phyloP scores from a whole-genome alignment of 2,329 filamentous ascomycete genomes.

The Diaporthe ilicicola region DNA sequence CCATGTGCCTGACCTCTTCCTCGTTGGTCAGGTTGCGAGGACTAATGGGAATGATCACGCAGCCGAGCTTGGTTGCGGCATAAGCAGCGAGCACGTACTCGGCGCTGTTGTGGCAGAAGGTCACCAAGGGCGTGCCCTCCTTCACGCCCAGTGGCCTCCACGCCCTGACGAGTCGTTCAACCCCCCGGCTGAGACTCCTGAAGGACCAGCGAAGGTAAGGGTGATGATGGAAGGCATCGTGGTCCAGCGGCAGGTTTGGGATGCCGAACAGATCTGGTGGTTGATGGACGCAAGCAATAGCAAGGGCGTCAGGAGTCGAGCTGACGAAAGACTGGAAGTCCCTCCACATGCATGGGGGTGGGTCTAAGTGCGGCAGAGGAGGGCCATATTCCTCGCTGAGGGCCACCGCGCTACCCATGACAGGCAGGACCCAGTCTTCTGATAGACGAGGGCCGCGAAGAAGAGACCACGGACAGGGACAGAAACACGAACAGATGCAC shows the following conservation, averaged over 20 bases:
- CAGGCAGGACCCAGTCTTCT: not conserved
- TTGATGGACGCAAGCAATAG: conserved; percentile 21
- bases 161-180: conserved; percentile 4
- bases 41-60: conserved; percentile 4
- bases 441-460: too few relatives aligned
- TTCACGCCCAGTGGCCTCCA: not conserved
- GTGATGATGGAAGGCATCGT: not conserved
- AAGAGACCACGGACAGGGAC: not conserved
- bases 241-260: not conserved
- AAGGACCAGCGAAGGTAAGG: conserved; percentile 27
- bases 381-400: conserved; percentile 16
- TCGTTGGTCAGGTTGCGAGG: conserved; percentile 24
- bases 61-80: conserved; percentile 9
- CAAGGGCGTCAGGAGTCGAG: not conserved
- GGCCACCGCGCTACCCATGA: conserved; percentile 16
- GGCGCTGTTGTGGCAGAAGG: conserved; percentile 17
- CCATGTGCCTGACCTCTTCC: conserved; percentile 26
- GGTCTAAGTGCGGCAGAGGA: not conserved
- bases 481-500: not conserved
- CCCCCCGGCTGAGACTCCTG: not conserved
- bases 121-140: conserved; percentile 4
- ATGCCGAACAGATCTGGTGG: not conserved
- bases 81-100: conserved; percentile 9
- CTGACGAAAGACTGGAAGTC: not conserved
- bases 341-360: not conserved